These are phyloP conservation scores for Scopulariopsis brevicaulis DNA, from an alignment of 2,329 filamentous ascomycete species.

Conservation along the genomic window DNA sequence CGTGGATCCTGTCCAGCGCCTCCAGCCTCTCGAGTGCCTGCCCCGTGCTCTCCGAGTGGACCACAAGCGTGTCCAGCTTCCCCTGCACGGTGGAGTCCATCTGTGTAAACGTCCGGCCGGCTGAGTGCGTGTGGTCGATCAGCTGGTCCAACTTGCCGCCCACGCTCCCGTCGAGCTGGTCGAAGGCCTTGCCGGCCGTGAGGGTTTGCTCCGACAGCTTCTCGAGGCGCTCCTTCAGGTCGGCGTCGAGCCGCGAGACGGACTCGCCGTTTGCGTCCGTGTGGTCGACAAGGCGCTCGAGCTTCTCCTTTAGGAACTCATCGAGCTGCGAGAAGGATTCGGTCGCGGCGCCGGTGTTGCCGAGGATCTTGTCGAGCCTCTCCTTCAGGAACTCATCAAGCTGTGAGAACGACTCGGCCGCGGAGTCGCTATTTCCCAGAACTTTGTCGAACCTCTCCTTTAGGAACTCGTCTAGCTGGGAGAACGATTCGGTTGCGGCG, in stretches of 20 bases:
- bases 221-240: slow-evolving; percentile 8
- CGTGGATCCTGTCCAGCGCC: slow-evolving; percentile 78
- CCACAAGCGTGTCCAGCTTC: slow-evolving; percentile 35
- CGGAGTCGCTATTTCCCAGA: not conserved
- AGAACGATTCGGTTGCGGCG: slow-evolving; percentile 51
- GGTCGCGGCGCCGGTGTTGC: not conserved
- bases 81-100: slow-evolving; percentile 37
- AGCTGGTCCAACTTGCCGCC: slow-evolving; percentile 24
- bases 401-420: not conserved
- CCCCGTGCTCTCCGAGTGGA: slow-evolving; percentile 52
- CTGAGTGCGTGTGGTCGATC: slow-evolving; percentile 52
- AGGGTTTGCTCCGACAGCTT: slow-evolving; percentile 50
- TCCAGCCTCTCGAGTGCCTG: slow-evolving; percentile 67
- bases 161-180: slow-evolving; percentile 19
- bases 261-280: slow-evolving; percentile 57
- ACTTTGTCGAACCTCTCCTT: not conserved
- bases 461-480: slow-evolving; percentile 59
- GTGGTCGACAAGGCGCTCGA: slow-evolving; percentile 45
- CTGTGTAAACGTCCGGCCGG: slow-evolving; percentile 60
- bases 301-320: slow-evolving; percentile 3
- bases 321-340: slow-evolving; percentile 10
- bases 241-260: slow-evolving; percentile 37
- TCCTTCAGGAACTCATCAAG: not conserved
- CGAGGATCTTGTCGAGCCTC: not conserved
- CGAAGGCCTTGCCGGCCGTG: slow-evolving; percentile 56